These are phyloP conservation scores for Aspergillus neoniger DNA, from an alignment of 2,329 filamentous ascomycete genomes.

Conservation along the genomic window DNA sequence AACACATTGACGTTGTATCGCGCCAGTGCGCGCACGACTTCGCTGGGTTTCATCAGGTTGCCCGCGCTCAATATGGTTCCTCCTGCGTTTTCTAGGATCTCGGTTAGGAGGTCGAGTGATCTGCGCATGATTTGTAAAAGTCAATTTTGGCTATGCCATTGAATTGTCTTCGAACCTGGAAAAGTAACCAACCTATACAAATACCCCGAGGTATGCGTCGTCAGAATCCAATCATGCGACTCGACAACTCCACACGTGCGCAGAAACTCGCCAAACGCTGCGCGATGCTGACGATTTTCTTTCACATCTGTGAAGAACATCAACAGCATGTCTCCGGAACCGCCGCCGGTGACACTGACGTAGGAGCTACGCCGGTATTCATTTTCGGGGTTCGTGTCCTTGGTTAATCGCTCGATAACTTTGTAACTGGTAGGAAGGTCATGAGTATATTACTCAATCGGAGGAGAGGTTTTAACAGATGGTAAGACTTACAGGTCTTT, in stretches of 20 bases:
- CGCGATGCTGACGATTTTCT: conserved; percentile 48
- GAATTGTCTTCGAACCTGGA: no score
- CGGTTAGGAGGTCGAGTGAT: conserved; percentile 45
- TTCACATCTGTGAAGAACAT: conserved; percentile 45
- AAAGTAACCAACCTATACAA: conserved; percentile 41
- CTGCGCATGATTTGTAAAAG: conserved; percentile 11
- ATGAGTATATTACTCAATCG: no score
- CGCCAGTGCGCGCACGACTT: conserved; percentile 30
- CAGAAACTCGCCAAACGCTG: conserved; percentile 37
- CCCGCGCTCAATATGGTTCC: conserved; percentile 45
- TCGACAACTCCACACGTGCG: conserved; percentile 32
- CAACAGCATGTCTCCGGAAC: conserved; percentile 34
- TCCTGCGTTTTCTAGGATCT: conserved; percentile 47
- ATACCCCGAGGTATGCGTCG: conserved; percentile 38
- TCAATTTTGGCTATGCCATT: no score
- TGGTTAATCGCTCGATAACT: conserved; percentile 30
- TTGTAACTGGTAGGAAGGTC: no score
- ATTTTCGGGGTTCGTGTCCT: conserved; percentile 38
- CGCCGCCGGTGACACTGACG: conserved; percentile 47
- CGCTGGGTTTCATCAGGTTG: conserved; percentile 24
- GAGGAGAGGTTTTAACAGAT: no score
- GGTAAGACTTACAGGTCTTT: no score
- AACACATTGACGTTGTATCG: conserved; percentile 43
- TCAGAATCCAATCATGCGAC: conserved; percentile 44
- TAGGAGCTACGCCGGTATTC: conserved; percentile 44